Conservation (phyloP, 192 early-diverging fungal genomes). For the Coemansia guatemalensis region DNA sequence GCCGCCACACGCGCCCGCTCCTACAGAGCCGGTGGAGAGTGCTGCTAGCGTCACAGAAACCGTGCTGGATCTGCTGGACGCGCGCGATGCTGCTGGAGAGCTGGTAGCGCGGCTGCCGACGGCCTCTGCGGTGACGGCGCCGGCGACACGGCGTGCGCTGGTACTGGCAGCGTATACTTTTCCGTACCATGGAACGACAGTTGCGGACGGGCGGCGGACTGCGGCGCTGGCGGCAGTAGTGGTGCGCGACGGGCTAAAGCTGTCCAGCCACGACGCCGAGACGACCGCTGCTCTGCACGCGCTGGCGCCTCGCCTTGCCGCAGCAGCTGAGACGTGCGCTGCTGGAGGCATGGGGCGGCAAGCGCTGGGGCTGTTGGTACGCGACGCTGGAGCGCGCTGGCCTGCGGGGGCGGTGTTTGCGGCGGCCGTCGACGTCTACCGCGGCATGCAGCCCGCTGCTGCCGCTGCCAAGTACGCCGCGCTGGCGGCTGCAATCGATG, state of each 20-base stretch:
- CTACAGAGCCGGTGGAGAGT: too few species aligned
- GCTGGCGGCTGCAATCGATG: constrained; percentile 14
- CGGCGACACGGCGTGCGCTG: constrained; percentile 40
- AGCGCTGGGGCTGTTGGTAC: constrained; percentile 61
- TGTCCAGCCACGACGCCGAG: constrained; percentile 44
- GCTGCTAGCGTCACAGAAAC: constrained; percentile 13
- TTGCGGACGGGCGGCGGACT: constrained; percentile 48
- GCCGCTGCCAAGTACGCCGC: constrained; percentile 31
- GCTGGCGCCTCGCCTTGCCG: constrained; percentile 13
- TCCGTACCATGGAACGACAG: constrained; percentile 53
- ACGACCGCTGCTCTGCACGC: constrained; percentile 22
- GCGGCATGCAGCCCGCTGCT: background rate
- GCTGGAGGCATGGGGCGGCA: constrained; percentile 14
- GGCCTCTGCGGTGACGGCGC: background rate
- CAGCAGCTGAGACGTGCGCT: constrained; percentile 1
- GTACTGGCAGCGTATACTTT: constrained; percentile 60
- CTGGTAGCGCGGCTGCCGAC: background rate
- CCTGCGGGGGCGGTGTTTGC: constrained; percentile 50
- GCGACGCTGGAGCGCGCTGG: constrained; percentile 61
- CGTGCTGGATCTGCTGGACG: constrained; percentile 16
- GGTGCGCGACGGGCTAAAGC: constrained; percentile 64
- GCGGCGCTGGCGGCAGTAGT: constrained; percentile 54
- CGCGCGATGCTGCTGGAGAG: background rate
- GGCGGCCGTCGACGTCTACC: constrained; percentile 46
- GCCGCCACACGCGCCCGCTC: constrained; percentile 6